These are phyloP conservation scores for Psilocybe cyanescens DNA, from an alignment of 768 basidiomycete genomes.

Conservation along the genomic window DNA sequence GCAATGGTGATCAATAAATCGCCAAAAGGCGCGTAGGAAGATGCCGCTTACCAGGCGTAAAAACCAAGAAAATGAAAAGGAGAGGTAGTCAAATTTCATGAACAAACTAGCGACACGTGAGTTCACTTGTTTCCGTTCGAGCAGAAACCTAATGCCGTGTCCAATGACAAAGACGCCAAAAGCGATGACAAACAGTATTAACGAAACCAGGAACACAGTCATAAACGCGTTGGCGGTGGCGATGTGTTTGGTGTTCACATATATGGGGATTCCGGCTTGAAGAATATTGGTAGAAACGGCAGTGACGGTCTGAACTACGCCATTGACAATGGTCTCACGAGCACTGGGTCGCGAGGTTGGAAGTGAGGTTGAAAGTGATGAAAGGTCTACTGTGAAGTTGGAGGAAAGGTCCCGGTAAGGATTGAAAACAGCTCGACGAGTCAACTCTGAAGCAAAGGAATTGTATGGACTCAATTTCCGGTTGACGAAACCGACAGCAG, in stretches of 20 bases:
- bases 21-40: not conserved
- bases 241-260: constrained; percentile 76
- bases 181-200: constrained; percentile 70
- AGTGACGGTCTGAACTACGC: constrained; percentile 70
- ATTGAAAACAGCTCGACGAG: not conserved
- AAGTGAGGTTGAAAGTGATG: not conserved
- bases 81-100: constrained; percentile 37
- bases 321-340: constrained; percentile 28
- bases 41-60: constrained; percentile 62
- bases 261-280: constrained; percentile 82
- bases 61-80: constrained; percentile 61
- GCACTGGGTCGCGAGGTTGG: not conserved
- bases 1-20: constrained; percentile 1
- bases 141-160: constrained; percentile 44
- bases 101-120: constrained; percentile 19
- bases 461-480: constrained; percentile 85
- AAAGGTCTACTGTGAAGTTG: constrained; percentile 1
- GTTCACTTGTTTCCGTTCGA: constrained; percentile 27
- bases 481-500: constrained; percentile 78
- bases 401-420: not conserved
- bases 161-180: constrained; percentile 53
- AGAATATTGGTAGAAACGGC: constrained; percentile 65
- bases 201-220: constrained; percentile 77
- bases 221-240: constrained; percentile 89
- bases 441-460: constrained; percentile 11